Conservation (phyloP, 495 filamentous ascomycete genomes). For the Amorphotheca resinae region DNA sequence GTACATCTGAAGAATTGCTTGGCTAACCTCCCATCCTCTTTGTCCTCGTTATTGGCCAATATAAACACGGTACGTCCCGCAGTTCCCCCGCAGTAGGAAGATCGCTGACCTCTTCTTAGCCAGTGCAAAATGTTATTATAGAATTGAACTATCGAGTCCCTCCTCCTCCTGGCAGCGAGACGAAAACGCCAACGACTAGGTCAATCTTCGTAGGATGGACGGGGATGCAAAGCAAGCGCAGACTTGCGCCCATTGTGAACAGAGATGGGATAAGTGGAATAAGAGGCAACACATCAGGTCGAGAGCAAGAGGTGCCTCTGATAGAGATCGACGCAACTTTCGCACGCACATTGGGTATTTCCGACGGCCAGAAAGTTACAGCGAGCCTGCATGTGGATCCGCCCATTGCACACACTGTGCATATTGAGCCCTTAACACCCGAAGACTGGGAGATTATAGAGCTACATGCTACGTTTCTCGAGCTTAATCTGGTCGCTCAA, state of each 20-base stretch:
- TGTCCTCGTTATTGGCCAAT: conserved; percentile 71
- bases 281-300: conserved; percentile 33
- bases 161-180: conserved; percentile 20
- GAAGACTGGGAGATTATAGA: conserved; percentile 99
- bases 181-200: conserved; percentile 37
- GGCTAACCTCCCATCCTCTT: conserved; percentile 79
- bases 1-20: conserved; percentile 84
- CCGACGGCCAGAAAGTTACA: conserved; percentile 73
- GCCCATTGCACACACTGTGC: conserved; percentile 77
- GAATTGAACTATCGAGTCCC: conserved; percentile 59
- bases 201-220: conserved; percentile 90
- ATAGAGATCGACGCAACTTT: conserved; percentile 89
- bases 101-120: conserved; percentile 30
- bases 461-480: conserved; percentile 85
- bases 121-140: conserved; percentile 90
- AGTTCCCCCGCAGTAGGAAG: background rate
- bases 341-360: conserved; percentile 65
- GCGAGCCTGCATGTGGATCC: conserved; percentile 71
- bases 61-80: conserved; percentile 62
- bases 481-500: conserved; percentile 86
- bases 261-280: conserved; percentile 54
- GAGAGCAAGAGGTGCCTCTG: conserved; percentile 58
- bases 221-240: conserved; percentile 85
- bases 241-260: conserved; percentile 55
- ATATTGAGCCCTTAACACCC: conserved; percentile 89